Evolutionary conservation across 1,284 basidiomycete species (phyloP).

Genomic region (Tilletiaria anomala): DNA sequence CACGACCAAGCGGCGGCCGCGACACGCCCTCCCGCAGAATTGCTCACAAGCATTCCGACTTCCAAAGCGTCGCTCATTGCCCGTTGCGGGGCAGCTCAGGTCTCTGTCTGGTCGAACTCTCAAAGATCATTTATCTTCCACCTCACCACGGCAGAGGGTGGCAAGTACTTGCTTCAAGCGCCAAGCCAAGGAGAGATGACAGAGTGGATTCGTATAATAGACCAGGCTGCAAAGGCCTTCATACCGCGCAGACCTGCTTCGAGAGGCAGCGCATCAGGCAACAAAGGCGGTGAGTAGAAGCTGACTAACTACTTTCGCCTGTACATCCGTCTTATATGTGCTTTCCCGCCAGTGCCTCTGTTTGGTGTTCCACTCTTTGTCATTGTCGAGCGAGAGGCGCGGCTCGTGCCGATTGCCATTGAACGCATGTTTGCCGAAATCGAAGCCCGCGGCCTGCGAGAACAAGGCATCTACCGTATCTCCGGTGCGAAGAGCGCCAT

Average conservation of each 20-base stretch:
- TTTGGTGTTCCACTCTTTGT: constrained; percentile 20
- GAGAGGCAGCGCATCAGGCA: background rate
- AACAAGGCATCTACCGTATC: constrained; percentile 38
- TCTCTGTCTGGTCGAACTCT: constrained; percentile 28
- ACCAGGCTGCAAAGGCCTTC: constrained; percentile 12
- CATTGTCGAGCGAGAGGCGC: constrained; percentile 19
- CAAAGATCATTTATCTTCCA: constrained; percentile 33
- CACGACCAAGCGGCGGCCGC: constrained; percentile 5
- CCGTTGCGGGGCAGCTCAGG: constrained; percentile 18
- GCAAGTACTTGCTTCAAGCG: constrained; percentile 29
- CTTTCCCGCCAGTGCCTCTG: constrained; percentile 7
- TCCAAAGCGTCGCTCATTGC: constrained; percentile 21
- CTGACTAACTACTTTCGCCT: background rate
- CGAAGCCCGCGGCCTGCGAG: constrained; percentile 31
- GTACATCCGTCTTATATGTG: background rate
- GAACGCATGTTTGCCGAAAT: constrained; percentile 35
- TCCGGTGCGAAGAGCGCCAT: constrained; percentile 32
- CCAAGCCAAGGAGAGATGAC: constrained; percentile 19
- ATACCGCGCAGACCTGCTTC: background rate
- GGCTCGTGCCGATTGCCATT: constrained; percentile 24
- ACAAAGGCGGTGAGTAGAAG: background rate
- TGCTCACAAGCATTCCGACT: constrained; percentile 17
- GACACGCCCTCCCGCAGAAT: constrained; percentile 6
- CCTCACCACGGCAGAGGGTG: constrained; percentile 22
- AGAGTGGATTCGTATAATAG: constrained; percentile 24